These are phyloP conservation scores for Daldinia loculata DNA, from an alignment of 495 filamentous ascomycete genomes.

Conservation along the genomic window DNA sequence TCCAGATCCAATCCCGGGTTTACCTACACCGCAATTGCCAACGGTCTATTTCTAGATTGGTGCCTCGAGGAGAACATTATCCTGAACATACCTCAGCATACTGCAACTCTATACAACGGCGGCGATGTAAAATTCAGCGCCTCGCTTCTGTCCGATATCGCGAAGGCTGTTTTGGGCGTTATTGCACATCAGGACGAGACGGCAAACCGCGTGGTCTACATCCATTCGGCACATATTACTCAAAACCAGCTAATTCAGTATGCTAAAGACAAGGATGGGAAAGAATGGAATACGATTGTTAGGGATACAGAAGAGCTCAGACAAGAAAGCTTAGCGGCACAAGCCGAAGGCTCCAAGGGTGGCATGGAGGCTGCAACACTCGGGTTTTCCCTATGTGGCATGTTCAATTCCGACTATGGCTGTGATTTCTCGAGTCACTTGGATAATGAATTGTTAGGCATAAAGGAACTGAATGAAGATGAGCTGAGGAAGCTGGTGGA, in stretches of 20 bases:
- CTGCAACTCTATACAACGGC: constrained; percentile 1
- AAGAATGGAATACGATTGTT: background rate
- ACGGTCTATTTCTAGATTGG: background rate
- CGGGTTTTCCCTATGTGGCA: background rate
- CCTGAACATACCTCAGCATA: background rate
- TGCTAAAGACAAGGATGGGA: background rate
- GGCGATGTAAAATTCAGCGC: constrained; percentile 1
- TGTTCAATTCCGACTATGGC: background rate
- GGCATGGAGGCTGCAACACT: background rate
- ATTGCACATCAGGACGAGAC: background rate
- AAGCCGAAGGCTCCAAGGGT: background rate
- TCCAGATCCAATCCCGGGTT: background rate
- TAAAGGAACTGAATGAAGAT: background rate
- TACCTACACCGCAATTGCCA: background rate
- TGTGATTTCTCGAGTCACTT: background rate
- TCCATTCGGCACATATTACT: background rate
- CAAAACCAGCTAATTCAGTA: background rate
- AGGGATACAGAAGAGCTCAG: background rate
- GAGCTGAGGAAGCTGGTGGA: background rate
- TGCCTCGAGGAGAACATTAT: background rate
- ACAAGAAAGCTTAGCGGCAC: background rate
- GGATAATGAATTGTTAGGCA: background rate
- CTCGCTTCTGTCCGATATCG: background rate
- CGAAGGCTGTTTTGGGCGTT: constrained; percentile 1
- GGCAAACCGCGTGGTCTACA: background rate